Evolutionary conservation across 1,284 basidiomycete genomes (phyloP), one percentile per base, ranked within the genome.

Genomic region (Leccinum fuscescens): DNA sequence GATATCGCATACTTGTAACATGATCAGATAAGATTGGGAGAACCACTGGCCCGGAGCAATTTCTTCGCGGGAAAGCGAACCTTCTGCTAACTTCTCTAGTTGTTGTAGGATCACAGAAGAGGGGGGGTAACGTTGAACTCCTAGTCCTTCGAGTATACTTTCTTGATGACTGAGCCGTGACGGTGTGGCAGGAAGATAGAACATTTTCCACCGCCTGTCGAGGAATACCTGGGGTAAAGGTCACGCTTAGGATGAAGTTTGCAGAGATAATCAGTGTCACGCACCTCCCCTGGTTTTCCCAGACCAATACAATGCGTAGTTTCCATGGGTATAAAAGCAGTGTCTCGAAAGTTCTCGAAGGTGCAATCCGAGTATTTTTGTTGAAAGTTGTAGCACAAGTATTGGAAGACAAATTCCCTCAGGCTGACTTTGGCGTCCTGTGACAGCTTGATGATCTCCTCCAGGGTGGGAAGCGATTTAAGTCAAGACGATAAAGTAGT

Each of bases 281-380:
- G 22, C 24, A 90, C 90, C 69, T 90, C 86, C 57, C 79, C 79
- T 91, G 89, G 55, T 82, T 85, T 1, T 84, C 85, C 60, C 91
- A 71, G 53, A 81, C 79, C 8, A 70, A 63, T 52, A 75, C 27
- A 27, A 27, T 27, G 24, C 51, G 76, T 80, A 17, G 79, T 81
- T 6, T 85, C 65, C 2, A 91, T 86, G 0, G 95, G 95, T 27
- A 98, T 84, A 76, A 93, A 98, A 0, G 89, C 78, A 2, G 89
- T 71, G 37, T 84, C 70, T 5, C 74, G 76, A 58, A 82, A 85
- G 17, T 80, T 70, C 4, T 72, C 65, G 2, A 83, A 79, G 29
- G 86, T 78, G 65, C 89, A 89, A 59, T 86, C 80, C 4, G 74
- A 65, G 71, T 94, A 94, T 54, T 82, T 80, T 1, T 77, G 77